Evolutionary conservation across 202 grass and related monocot genomes (phyloP).

Genomic region (Musa balbisiana): DNA sequence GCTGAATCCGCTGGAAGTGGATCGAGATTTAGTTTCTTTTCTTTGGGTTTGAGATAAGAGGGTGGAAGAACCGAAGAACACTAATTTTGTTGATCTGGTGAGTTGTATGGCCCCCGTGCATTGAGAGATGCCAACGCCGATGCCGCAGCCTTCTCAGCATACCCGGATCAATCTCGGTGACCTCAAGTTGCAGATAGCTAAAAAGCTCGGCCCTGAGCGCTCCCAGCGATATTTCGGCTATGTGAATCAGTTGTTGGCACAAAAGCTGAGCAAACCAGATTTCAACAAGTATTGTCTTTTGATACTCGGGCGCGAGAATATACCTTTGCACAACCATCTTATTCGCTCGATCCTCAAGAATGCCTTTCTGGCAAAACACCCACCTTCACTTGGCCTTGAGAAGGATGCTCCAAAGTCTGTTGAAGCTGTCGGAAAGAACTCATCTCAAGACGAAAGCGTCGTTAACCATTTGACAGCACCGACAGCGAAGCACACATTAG

Average conservation of each 20-base stretch:
- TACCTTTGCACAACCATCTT: slow-evolving; percentile 29
- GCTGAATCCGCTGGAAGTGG: not conserved
- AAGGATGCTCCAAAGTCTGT: not conserved
- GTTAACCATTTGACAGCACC: not conserved
- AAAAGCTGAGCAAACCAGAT: slow-evolving; percentile 21
- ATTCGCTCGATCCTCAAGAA: slow-evolving; percentile 21
- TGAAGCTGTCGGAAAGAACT: not conserved
- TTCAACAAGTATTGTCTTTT: slow-evolving; percentile 15
- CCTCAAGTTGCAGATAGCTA: slow-evolving; percentile 15
- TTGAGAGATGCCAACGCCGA: slow-evolving; percentile 23
- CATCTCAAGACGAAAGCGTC: slow-evolving; percentile 6
- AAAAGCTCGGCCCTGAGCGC: slow-evolving; percentile 21
- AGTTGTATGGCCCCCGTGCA: slow-evolving; percentile 10
- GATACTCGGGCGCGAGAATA: slow-evolving; percentile 22
- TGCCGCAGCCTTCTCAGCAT: slow-evolving; percentile 1
- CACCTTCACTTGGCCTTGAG: not conserved
- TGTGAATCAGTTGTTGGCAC: slow-evolving; percentile 13
- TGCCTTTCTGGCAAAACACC: slow-evolving; percentile 10
- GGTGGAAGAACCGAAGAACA: not conserved
- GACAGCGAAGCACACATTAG: not conserved
- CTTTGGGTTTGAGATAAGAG: not conserved
- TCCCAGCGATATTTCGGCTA: slow-evolving; percentile 12
- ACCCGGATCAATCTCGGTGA: slow-evolving; percentile 20
- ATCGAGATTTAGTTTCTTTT: slow-evolving; percentile 12
- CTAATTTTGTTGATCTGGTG: slow-evolving; percentile 20